These are phyloP conservation scores for Fusarium zealandicum DNA, from an alignment of 2,329 filamentous ascomycete species.

Conservation along the genomic window DNA sequence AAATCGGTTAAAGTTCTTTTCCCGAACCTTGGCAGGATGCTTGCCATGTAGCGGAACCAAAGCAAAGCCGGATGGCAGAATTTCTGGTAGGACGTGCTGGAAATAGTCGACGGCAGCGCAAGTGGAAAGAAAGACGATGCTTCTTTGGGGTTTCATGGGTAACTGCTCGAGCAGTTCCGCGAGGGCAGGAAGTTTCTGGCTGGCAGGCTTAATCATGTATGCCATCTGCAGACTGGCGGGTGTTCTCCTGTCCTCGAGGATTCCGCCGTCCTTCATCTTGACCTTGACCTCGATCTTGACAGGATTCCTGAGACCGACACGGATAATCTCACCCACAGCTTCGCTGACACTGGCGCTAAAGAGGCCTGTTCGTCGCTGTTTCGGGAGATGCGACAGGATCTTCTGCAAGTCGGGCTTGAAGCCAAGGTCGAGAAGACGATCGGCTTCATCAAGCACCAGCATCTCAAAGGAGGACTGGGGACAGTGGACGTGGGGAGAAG, in stretches of 20 bases:
- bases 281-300: conserved; percentile 96
- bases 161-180: conserved; percentile 73
- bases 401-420: conserved; percentile 91
- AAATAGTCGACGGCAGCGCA: conserved; percentile 97
- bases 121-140: conserved; percentile 91
- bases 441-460: conserved; percentile 92
- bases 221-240: conserved; percentile 93
- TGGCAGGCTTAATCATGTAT: conserved; percentile 77
- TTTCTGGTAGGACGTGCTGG: conserved; percentile 75
- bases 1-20: conserved; percentile 87
- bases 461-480: conserved; percentile 90
- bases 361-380: conserved; percentile 89
- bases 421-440: conserved; percentile 88
- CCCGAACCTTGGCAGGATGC: conserved; percentile 83
- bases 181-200: conserved; percentile 80
- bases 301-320: conserved; percentile 90
- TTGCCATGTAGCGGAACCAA: conserved; percentile 91
- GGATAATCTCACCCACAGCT: conserved; percentile 89
- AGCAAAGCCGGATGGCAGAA: conserved; percentile 73
- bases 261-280: conserved; percentile 71
- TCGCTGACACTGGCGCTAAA: conserved; percentile 98
- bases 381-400: conserved; percentile 84
- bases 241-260: conserved; percentile 81
- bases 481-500: conserved; percentile 86
- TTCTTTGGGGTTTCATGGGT: conserved; percentile 79